Base-by-base conservation (phyloP, 352 stramenopile genomes). In the Phytopythium cucurbitacearum region DNA sequence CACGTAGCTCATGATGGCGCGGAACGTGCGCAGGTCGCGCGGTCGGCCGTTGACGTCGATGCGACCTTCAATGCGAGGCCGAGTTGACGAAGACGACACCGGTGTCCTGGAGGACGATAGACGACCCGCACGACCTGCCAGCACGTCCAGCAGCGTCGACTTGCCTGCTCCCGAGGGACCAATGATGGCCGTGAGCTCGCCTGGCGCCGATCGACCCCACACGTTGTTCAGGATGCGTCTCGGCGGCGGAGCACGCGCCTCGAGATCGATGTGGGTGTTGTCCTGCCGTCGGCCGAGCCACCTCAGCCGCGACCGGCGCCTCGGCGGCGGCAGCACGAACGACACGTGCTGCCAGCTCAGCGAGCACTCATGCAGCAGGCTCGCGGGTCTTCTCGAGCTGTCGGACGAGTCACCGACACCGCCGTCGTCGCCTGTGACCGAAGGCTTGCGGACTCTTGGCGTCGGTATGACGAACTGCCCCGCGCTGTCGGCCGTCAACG, bases 301-400 rank as follows among this genome's bases (percentile, higher is more conserved):
- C 40, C 21, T 7, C 33, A 12, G n/a, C 37, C 40, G 7, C 7
- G 41, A 9, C 53, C 49, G 56, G 11, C 48, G 55, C 28, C 68
- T 73, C 51, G 60, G 67, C 33, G 66, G 40, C n/a, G 75, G 57
- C 11, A 87, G 72, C 11, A 70, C 72, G 59, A 74, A 87, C 46
- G 71, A 76, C 48, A 89, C 64, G 63, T 85, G 81, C 60, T 76
- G 64, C 78, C 78, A 89, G 67, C 75, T 87, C 48, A 89, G 71
- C 13, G 64, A 71, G 48, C 78, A 89, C 47, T 67, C 67, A 34
- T 77, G 68, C 9, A 35, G 48, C 34, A 53, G 11, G 37, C 43
- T 36, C 11, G 13, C 47, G 5, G 47, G 35, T 1, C 47, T 16
- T 7, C 11, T 12, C 9, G 48, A 44, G 48, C 38, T 43, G 35